phyloP scores from a whole-genome alignment of 2,329 filamentous ascomycete genomes.

The Fusarium sp. region DNA sequence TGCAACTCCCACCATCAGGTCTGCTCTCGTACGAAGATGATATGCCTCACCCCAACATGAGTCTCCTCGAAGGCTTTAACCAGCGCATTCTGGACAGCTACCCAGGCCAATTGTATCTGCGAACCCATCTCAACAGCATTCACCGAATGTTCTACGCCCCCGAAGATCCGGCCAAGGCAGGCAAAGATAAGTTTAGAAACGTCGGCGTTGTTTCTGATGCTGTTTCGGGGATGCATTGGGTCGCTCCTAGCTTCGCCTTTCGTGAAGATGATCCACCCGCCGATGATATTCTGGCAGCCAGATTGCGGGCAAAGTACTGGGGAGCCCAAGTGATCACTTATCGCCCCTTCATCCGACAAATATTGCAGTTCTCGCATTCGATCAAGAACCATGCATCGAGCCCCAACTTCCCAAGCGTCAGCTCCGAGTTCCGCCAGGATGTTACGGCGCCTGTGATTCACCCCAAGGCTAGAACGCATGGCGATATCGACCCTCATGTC shows the following conservation, averaged over 20 bases:
- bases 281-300: constrained; percentile 82
- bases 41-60: constrained; percentile 77
- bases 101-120: constrained; percentile 73
- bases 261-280: constrained; percentile 79
- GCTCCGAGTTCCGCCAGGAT: constrained; percentile 56
- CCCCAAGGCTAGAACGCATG: constrained; percentile 55
- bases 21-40: constrained; percentile 74
- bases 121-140: constrained; percentile 75
- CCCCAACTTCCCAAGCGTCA: constrained; percentile 52
- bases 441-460: constrained; percentile 58
- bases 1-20: constrained; percentile 74
- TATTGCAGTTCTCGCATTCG: constrained; percentile 66
- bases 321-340: constrained; percentile 92
- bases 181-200: constrained; percentile 60
- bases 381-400: constrained; percentile 55
- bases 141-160: constrained; percentile 71
- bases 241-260: constrained; percentile 68
- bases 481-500: constrained; percentile 62
- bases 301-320: constrained; percentile 94
- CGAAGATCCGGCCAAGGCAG: constrained; percentile 54
- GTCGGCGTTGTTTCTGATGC: constrained; percentile 63
- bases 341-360: constrained; percentile 77
- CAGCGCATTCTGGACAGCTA: constrained; percentile 71
- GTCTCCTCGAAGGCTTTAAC: constrained; percentile 60
- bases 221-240: constrained; percentile 62